These are phyloP conservation scores for Diaporthe vaccinii DNA, from an alignment of 2,329 filamentous ascomycete genomes.

Conservation along the genomic window DNA sequence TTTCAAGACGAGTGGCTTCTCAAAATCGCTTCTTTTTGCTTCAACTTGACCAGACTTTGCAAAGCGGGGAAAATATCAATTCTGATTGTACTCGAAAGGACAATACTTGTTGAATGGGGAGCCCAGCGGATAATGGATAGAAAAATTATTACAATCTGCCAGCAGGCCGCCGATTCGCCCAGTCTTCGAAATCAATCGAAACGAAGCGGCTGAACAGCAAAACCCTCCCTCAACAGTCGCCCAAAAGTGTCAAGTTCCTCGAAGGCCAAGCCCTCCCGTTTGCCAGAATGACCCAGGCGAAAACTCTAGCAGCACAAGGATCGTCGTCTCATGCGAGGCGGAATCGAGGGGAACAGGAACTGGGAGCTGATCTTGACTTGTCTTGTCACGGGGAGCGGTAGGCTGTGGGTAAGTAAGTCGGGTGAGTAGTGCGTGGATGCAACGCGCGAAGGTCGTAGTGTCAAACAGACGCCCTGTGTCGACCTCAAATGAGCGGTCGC, in stretches of 20 bases:
- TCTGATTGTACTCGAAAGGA: slow-evolving; percentile 62
- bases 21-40: slow-evolving; percentile 45
- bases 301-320: slow-evolving; percentile 37
- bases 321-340: slow-evolving; percentile 30
- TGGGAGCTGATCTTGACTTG: slow-evolving; percentile 12
- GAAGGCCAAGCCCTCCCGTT: slow-evolving; percentile 40
- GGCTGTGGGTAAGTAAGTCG: slow-evolving; percentile 33
- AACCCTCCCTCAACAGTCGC: slow-evolving; percentile 40
- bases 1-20: slow-evolving; percentile 42
- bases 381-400: slow-evolving; percentile 24
- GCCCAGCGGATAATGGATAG: slow-evolving; percentile 48
- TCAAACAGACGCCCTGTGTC: background rate
- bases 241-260: slow-evolving; percentile 38
- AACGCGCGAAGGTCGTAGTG: background rate
- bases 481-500: slow-evolving; percentile 23
- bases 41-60: slow-evolving; percentile 48
- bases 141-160: slow-evolving; percentile 53
- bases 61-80: slow-evolving; percentile 61
- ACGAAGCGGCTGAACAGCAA: slow-evolving; percentile 46
- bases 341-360: background rate
- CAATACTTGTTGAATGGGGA: slow-evolving; percentile 48
- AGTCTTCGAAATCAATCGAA: slow-evolving; percentile 34
- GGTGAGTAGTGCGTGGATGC: background rate
- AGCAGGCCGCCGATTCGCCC: slow-evolving; percentile 46
- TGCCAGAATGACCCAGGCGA: slow-evolving; percentile 41